Base-by-base conservation (phyloP, 768 basidiomycete species). In the Daedaleopsis nitida region DNA sequence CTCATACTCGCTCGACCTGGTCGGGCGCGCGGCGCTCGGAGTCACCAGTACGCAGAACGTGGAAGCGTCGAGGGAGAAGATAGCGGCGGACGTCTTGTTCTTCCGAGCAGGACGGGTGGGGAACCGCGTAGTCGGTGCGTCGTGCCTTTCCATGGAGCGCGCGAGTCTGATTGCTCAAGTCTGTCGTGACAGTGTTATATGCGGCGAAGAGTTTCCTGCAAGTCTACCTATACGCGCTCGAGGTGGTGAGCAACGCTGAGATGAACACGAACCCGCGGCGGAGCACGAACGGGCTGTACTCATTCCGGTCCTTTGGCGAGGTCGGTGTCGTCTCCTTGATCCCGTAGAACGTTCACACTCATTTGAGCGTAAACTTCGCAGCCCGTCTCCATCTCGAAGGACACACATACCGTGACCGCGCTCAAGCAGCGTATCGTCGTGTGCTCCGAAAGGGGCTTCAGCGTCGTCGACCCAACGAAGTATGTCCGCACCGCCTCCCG, bases 321-420 rank as follows among this genome's bases (percentile, higher is more conserved):
- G 91, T 92, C 64, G 53, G 83, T 68, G 8, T 23, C 1, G 38
- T 42, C 34, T 1, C 14, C 19, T 55, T 27, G 17, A 21, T 19
- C 39, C 16, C 11, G 16, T 39, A 21, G 38, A 50, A 60, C 59
- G 6, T 35, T 7, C 32, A 60, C 12, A n/a, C 59, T 13, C 56
- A 44, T 14, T 1, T 62, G 10, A 43, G 52, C 16, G 17, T 17
- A 32, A 3, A 32, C 27, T 32, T 43, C 57, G 2, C 63, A 93
- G 91, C 74, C 84, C 2, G 81, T 87, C 12, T 87, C 84, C 64
- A 80, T 93, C 50, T 87, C 92, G 0, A 87, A 84, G 68, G 90
- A 92, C 58, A 85, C 85, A 0, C 80, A 81, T 57, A 81, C 85
- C 56, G 75, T 92, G 27, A 82, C 80, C 5, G 76, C 85, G 14